These are phyloP conservation scores for Ilex asprella DNA, from an alignment of 257 asterid genomes.

Conservation along the genomic window DNA sequence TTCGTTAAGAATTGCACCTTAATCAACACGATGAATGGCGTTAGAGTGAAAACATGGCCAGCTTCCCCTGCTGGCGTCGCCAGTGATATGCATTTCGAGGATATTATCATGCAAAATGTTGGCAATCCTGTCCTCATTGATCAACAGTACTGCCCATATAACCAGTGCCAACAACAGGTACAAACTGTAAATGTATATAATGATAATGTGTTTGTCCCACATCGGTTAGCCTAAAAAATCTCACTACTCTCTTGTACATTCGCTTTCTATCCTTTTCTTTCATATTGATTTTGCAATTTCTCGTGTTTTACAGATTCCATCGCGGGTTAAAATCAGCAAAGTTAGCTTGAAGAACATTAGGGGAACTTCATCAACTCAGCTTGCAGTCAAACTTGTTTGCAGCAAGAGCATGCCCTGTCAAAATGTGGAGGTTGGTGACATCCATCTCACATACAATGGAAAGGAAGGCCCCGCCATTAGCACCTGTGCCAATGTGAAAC, in stretches of 20 bases:
- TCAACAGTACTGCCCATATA: neutral
- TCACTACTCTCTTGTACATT: no score
- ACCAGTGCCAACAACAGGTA: neutral
- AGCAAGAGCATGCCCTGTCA: neutral
- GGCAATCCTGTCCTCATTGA: neutral
- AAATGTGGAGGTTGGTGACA: neutral
- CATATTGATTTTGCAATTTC: neutral
- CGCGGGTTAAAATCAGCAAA: neutral
- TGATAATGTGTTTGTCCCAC: no score
- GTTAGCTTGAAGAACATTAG: neutral
- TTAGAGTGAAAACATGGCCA: neutral
- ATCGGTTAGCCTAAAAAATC: no score
- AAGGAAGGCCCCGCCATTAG: neutral
- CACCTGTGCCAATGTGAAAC: neutral
- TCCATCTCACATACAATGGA: neutral
- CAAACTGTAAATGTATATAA: neutral
- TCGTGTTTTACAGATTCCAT: neutral
- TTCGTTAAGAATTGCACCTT: neutral
- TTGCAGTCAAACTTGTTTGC: neutral
- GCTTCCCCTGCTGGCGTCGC: neutral
- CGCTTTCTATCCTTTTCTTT: no score
- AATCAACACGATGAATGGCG: neutral
- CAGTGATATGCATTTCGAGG: neutral
- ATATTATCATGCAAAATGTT: neutral
- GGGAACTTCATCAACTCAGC: neutral